Evolutionary conservation across 2,329 filamentous ascomycete species (phyloP), one percentile per base, ranked within the genome.

Genomic region (Coleophoma crateriformis): DNA sequence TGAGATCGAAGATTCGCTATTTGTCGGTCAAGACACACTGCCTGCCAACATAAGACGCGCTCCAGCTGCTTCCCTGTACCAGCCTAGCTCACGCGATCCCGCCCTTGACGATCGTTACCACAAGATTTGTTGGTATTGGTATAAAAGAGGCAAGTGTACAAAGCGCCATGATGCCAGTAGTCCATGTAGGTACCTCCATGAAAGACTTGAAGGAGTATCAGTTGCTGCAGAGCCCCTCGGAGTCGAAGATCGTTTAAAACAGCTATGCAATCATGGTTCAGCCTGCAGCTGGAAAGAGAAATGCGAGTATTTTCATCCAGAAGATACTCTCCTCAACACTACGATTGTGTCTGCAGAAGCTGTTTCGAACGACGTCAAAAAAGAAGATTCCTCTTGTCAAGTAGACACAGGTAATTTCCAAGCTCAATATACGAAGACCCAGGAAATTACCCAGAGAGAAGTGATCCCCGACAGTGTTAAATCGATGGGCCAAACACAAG

Each of bases 121-220:
- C 32, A 44, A 32, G 20, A 32, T 44, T 15, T 54, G 47, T 35
- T 57, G 53, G 52, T 46, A 53, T 39, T 46, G 33, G 33, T 19
- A 39, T 19, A 33, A 42, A 22, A 45, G 40, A 1, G 42, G 41
- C 10, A n/a, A 42, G 3, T 32, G 20, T 14, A 12, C 42, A n/a
- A 13, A 40, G 20, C 11, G 17, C 13, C 50, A 50, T 22, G 41
- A 12, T 13, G 13, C 35, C 14, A 48, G 48, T 27, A 45, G 37
- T 4, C 27, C 15, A 37, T 55, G 53, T 19, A 42, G 7, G 6
- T 52, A 50, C 32, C 19, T 47, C 14, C 53, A 55, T 35, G 15
- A 34, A 7, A 49, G 42, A n/a, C 37, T 20, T 3, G 35, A 37
- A 35, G 35, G 35, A 14, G 4, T 43, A 17, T 48, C 48, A 12